Evolutionary conservation across 441 rosid genomes (phyloP), one percentile per base, ranked within the genome.

Genomic region (Bruguiera hainesii): DNA sequence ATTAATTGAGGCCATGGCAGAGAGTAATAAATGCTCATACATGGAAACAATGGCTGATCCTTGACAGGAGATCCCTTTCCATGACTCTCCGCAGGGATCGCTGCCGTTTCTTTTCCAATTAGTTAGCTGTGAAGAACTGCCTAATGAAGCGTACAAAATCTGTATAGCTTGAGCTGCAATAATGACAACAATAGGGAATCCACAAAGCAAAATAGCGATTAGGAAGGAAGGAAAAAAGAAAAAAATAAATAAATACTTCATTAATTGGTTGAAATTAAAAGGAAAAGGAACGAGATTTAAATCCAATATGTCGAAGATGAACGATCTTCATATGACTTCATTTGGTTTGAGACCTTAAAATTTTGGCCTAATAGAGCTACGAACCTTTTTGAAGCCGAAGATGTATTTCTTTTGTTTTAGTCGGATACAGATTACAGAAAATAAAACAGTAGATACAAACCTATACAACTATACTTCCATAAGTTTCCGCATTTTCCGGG

Each of bases 81-180:
- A 95, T 65, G 97, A 82, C 78, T 92, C 97, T 64, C 78, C 81
- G 77, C 99, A 95, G n/a, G 98, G 99, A 86, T 95, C 99, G n/a
- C 90, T 91, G 26, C 90, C 91, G 21, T 63, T 73, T 71, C 65
- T 82, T 64, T 85, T 89, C 99, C 99, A 95, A 78, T 81, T 89
- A 61, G 93, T 92, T 31, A 95, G 82, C 87, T 89, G 86, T 19
- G 86, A 75, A 73, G 99, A 85, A 70, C 85, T 84, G 75, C 89
- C 87, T 56, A 95, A 69, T 67, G 99, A 82, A 74, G 89, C 81
- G 77, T 84, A 95, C 71, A 92, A 9, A 46, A 84, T 87, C 76
- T 89, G 99, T 72, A 95, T 85, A n/a, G 87, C 96, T 85, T 83
- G 92, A 75, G 83, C 99, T 95, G 96, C 72, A 66, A 66, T 53